These are phyloP conservation scores for Pistacia integerrima DNA, from an alignment of 345 rosid genomes.

Conservation along the genomic window DNA sequence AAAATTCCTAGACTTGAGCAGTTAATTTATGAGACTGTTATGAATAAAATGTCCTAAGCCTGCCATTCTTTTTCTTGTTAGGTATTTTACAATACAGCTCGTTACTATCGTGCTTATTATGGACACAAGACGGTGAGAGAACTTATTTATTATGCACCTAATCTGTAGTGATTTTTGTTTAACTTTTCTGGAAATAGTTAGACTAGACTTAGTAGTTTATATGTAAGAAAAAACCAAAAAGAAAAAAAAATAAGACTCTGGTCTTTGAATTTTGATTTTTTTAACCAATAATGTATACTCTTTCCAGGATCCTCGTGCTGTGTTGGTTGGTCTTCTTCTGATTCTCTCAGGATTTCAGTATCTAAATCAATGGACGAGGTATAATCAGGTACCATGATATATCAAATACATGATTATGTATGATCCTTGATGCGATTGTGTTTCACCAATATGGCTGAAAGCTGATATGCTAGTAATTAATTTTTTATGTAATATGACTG, in stretches of 20 bases:
- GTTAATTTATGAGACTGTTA: not conserved
- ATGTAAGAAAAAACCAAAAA: too few species aligned
- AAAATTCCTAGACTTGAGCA: not conserved
- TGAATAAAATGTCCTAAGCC: not conserved
- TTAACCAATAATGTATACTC: conserved; percentile 3
- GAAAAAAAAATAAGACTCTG: not conserved
- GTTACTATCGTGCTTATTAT: conserved; percentile 84
- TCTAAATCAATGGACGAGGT: conserved; percentile 77
- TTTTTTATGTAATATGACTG: not conserved
- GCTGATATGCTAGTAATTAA: not conserved
- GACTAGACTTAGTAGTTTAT: not conserved
- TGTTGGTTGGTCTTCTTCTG: conserved; percentile 80
- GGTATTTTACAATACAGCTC: conserved; percentile 96
- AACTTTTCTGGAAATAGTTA: conserved; percentile 1
- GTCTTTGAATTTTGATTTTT: not conserved
- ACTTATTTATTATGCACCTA: conserved; percentile 1
- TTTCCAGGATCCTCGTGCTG: conserved; percentile 88
- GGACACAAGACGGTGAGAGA: conserved; percentile 93
- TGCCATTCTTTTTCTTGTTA: conserved; percentile 22
- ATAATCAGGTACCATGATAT: conserved; percentile 65
- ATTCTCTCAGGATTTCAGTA: conserved; percentile 89
- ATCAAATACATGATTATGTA: conserved; percentile 2
- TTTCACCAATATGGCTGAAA: conserved; percentile 7
- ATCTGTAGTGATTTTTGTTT: conserved; percentile 13
- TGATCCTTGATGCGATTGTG: conserved; percentile 3